phyloP scores from a whole-genome alignment of 2,329 filamentous ascomycete species.

The Fusarium decemcellulare region DNA sequence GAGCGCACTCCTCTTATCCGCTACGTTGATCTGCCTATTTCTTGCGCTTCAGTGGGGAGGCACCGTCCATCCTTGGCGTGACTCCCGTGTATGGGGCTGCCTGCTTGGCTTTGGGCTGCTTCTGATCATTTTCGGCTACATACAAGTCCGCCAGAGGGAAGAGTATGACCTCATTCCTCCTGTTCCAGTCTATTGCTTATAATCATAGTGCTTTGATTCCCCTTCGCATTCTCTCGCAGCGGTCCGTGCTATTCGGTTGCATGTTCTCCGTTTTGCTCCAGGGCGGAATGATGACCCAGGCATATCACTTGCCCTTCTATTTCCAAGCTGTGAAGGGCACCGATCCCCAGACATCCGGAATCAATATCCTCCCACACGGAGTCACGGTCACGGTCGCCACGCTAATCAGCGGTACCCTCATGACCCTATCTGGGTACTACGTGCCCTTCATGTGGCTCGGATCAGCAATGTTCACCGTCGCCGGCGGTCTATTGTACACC shows the following conservation, averaged over 20 bases:
- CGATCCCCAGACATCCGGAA: conserved; percentile 30
- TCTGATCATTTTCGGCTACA: conserved; percentile 22
- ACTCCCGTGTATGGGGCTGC: conserved; percentile 42
- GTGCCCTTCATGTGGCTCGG: conserved; percentile 42
- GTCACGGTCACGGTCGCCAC: conserved; percentile 30
- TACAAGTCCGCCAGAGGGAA: conserved; percentile 34
- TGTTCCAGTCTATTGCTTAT: background rate
- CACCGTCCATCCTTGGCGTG: conserved; percentile 38
- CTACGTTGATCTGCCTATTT: conserved; percentile 28
- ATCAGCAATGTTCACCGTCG: conserved; percentile 28
- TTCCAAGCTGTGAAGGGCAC: conserved; percentile 44
- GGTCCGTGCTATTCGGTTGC: conserved; percentile 32
- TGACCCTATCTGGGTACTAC: conserved; percentile 36
- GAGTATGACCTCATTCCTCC: background rate
- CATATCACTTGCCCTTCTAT: conserved; percentile 39
- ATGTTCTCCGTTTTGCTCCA: conserved; percentile 38
- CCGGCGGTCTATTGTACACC: conserved; percentile 27
- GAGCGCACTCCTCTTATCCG: conserved; percentile 31
- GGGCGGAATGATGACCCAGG: conserved; percentile 40
- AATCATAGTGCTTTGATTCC: too few species aligned
- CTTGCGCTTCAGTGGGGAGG: conserved; percentile 46
- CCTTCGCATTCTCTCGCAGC: conserved; percentile 26
- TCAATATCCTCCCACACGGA: conserved; percentile 37
- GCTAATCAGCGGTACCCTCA: conserved; percentile 23
- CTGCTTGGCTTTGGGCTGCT: conserved; percentile 37